Conservation (phyloP, 192 early-diverging fungal genomes). For the Backusella luteola region DNA sequence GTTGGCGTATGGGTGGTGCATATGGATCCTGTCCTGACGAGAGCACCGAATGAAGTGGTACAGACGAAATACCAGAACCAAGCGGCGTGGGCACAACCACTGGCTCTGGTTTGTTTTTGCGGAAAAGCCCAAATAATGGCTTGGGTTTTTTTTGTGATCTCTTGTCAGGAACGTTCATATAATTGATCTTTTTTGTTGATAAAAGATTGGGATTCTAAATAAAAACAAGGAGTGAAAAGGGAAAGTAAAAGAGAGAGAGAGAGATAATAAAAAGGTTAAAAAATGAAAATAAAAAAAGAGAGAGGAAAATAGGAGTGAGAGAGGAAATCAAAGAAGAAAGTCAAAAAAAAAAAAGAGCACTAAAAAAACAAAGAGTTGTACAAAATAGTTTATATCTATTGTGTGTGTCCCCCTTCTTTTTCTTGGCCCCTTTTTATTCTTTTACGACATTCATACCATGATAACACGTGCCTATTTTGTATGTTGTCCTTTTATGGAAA, state of each 20-base stretch:
- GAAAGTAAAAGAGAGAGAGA: too few relatives aligned
- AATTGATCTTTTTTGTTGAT: background rate
- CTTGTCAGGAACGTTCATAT: background rate
- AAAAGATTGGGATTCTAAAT: background rate
- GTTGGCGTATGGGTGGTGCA: background rate
- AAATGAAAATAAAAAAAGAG: background rate
- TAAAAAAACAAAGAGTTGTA: background rate
- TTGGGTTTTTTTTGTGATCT: constrained; percentile 14
- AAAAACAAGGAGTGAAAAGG: too few relatives aligned
- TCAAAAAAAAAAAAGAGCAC: background rate
- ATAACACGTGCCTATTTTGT: background rate
- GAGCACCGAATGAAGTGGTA: constrained; percentile 7
- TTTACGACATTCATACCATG: background rate
- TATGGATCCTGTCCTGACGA: background rate
- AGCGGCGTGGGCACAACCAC: background rate
- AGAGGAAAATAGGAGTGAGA: background rate
- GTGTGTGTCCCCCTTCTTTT: background rate
- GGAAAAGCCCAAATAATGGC: constrained; percentile 14
- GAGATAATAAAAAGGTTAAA: background rate
- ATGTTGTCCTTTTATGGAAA: background rate
- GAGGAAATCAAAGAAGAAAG: background rate
- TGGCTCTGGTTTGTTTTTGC: constrained; percentile 14
- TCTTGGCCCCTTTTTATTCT: background rate
- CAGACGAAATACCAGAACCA: constrained; percentile 8
- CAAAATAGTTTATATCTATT: background rate